Base-by-base conservation (phyloP, 2,329 filamentous ascomycete genomes). In the Arthrinium phaeospermum region DNA sequence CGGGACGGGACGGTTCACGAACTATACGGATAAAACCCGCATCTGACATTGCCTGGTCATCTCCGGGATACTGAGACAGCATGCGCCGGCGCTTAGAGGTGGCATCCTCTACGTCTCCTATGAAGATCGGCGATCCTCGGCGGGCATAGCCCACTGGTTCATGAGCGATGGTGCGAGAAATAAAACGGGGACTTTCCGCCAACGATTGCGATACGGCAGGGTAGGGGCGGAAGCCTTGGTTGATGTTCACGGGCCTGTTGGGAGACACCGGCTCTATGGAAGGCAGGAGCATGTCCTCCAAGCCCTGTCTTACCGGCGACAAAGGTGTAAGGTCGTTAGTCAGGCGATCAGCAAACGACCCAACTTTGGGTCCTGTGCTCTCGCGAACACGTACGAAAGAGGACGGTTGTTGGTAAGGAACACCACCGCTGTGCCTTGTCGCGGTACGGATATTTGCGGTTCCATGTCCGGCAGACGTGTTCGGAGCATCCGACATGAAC, bases 181-280 rank as follows among this genome's bases (percentile, higher is more conserved):
- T 70, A 22, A 77, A 57, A 68, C 75, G 77, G 67, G 76, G 75
- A 45, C 71, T 70, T 72, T 78, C 76, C 46, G 24, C 37, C 37
- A 12, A 27, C 0, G 68, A 13, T 19, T 70, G 68, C 14, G 34
- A 51, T 30, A 22, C 34, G 34, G 19, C 24, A 24, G 47, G 68
- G 71, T 70, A 72, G 72, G 27, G 13, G 27, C 67, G 76, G 44
- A 74, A 70, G 27, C 72, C 64, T 61, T 72, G 69, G 37, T 73
- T 74, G 53, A 73, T 44, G 64, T 69, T 72, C 22, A 67, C 73
- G 13, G 71, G 49, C 37, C 70, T 70, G 57, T 72, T 71, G 13
- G 79, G 80, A 51, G 80, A 81, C 45, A 73, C 70, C 70, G 80
- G 78, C 72, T 81, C 80, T 75, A 81, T 78, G 47, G 79, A 81